Evolutionary conservation across 768 basidiomycete genomes (phyloP), one percentile per base, ranked within the genome.

Genomic region (Obba rivulosa): DNA sequence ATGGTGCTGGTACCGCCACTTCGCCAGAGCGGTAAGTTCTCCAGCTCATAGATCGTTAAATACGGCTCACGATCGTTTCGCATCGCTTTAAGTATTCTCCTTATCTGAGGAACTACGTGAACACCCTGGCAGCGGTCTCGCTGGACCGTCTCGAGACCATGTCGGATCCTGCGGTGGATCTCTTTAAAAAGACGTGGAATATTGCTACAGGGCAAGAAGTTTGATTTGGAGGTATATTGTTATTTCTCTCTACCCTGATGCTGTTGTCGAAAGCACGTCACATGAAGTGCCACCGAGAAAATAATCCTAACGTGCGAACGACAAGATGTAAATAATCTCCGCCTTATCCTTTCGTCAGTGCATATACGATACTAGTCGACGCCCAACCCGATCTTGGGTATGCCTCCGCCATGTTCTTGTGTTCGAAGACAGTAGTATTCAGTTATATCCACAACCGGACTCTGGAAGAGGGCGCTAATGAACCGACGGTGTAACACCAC

Each of bases 1-100:
- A 0, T 92, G 88, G 85, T 83, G 87, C 2, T 94, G 92, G 92
- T 93, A 87, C 57, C 73, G 87, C 51, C 89, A 95, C 57, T 93
- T 92, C 69, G 88, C 87, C 65, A 74, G 90, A 58, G 75, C 69
- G 64, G 92, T 92, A 46, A 54, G 88, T 70, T 11, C 34, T 21
- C 34, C 20, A 46, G 25, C 25, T 45, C 22, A 9, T 48, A 45
- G n/a, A 14, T 22, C n/a, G 8, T 31, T 4, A 22, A 5, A 7
- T 25, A 52, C 55, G 3, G 55, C 49, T 5, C 23, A 28, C 40
- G 45, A 31, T 21, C 48, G 3, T 37, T 39, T 21, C 16, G 9
- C 8, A 20, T 41, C 24, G 2, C 10, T 3, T 24, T 18, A 52
- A 92, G 89, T 92, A 90, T 55, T 79, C 87, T 3, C 85, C 87